phyloP scores from a whole-genome alignment of 371 early-diverging fungal genomes.

The Fennellomyces sp. region DNA sequence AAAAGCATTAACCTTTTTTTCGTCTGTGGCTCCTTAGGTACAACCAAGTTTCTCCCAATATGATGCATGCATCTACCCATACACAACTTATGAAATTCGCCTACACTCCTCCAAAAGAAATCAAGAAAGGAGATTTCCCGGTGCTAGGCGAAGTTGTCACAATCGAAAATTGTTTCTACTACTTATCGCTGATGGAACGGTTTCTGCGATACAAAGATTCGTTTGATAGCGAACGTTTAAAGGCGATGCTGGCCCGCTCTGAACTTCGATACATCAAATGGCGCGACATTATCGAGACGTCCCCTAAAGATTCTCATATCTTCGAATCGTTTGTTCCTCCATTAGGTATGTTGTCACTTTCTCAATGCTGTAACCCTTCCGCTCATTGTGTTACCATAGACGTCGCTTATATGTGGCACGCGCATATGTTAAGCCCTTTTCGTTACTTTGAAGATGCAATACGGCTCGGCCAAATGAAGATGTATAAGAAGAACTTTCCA shows the following conservation, averaged over 20 bases:
- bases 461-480: slow-evolving; percentile 14
- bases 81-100: background rate
- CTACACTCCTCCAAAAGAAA: background rate
- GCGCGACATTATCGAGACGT: background rate
- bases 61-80: background rate
- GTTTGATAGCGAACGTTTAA: background rate
- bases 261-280: slow-evolving; percentile 12
- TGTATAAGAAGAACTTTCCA: slow-evolving; percentile 2
- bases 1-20: too few species aligned
- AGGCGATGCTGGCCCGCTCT: slow-evolving; percentile 10
- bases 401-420: slow-evolving; percentile 45
- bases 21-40: too few species aligned
- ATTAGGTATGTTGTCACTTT: slow-evolving; percentile 2
- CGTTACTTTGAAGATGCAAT: slow-evolving; percentile 45
- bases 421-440: slow-evolving; percentile 43
- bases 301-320: background rate
- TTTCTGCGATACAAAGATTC: background rate
- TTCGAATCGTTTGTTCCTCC: slow-evolving; percentile 1
- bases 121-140: background rate
- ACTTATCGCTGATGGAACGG: slow-evolving; percentile 19
- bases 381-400: too few species aligned
- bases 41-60: too few species aligned
- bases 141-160: slow-evolving; percentile 9
- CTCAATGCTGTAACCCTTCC: too few species aligned
- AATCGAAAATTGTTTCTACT: slow-evolving; percentile 11